Evolutionary conservation across 2,329 filamentous ascomycete species (phyloP).

Genomic region (Pseudocercospora fuligena): DNA sequence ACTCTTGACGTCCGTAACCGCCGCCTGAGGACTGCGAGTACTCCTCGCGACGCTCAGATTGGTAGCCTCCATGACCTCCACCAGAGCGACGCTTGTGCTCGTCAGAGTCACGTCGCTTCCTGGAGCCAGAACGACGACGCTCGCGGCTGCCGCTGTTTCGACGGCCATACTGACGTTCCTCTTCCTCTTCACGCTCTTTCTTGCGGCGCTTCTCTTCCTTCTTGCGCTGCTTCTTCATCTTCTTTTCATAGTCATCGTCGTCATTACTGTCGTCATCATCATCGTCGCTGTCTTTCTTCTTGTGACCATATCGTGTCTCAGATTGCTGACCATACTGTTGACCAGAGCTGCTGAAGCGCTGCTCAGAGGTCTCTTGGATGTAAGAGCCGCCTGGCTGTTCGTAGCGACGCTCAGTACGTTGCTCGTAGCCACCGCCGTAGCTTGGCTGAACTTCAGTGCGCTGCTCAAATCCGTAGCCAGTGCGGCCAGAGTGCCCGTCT

Average conservation of each 20-base stretch:
- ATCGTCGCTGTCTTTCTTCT: slow-evolving; percentile 40
- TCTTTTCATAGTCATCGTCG: slow-evolving; percentile 47
- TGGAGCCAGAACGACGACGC: slow-evolving; percentile 25
- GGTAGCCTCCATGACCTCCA: slow-evolving; percentile 22
- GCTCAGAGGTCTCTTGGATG: slow-evolving; percentile 46
- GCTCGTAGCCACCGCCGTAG: slow-evolving; percentile 62
- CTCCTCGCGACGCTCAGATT: slow-evolving; percentile 25
- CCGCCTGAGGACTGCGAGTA: slow-evolving; percentile 23
- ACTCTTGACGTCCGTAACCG: slow-evolving; percentile 32
- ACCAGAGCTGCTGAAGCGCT: slow-evolving; percentile 32
- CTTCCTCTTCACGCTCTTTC: slow-evolving; percentile 34
- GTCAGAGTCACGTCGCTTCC: slow-evolving; percentile 26
- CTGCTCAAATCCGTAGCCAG: slow-evolving; percentile 64
- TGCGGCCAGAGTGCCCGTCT: slow-evolving; percentile 47
- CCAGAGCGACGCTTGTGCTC: slow-evolving; percentile 21
- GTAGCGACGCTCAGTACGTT: slow-evolving; percentile 61
- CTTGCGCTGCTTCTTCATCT: slow-evolving; percentile 48
- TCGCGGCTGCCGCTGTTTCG: slow-evolving; percentile 26
- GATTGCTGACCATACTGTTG: slow-evolving; percentile 33
- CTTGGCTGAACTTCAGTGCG: slow-evolving; percentile 59
- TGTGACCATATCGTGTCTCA: slow-evolving; percentile 35
- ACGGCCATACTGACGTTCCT: slow-evolving; percentile 24
- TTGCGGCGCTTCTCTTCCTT: slow-evolving; percentile 42
- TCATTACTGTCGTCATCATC: slow-evolving; percentile 39
- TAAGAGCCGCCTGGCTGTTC: slow-evolving; percentile 49